phyloP scores from a whole-genome alignment of 805 yeast species.

The Alloascoidea africana region DNA sequence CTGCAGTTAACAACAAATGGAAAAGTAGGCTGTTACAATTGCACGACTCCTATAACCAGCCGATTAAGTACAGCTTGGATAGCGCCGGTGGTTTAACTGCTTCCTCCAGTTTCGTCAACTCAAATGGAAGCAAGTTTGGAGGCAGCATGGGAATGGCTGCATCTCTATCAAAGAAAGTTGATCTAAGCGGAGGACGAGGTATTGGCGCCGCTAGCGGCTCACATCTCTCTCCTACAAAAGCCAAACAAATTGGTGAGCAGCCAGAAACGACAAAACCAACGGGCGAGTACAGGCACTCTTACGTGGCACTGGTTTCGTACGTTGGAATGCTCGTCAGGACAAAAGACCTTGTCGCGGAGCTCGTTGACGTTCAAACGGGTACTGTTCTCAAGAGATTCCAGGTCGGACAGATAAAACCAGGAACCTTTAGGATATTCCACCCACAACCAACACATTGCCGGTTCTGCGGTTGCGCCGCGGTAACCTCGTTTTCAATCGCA shows the following conservation, averaged over 20 bases:
- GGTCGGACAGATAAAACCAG: slow-evolving; percentile 47
- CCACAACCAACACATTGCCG: slow-evolving; percentile 80
- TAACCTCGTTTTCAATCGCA: slow-evolving; percentile 54
- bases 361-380: slow-evolving; percentile 71
- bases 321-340: slow-evolving; percentile 64
- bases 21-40: slow-evolving; percentile 34
- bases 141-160: neutral
- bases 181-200: neutral
- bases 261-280: neutral
- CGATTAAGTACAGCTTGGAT: neutral
- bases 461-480: slow-evolving; percentile 82
- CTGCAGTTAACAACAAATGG: slow-evolving; percentile 50
- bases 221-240: neutral
- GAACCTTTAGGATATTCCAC: slow-evolving; percentile 55
- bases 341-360: slow-evolving; percentile 37
- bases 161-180: too few species aligned
- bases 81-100: neutral
- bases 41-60: slow-evolving; percentile 16
- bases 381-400: slow-evolving; percentile 43
- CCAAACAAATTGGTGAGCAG: neutral
- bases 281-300: neutral
- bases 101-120: neutral
- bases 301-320: slow-evolving; percentile 31
- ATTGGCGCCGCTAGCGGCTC: neutral
- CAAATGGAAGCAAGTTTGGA: neutral